phyloP scores from a whole-genome alignment of 2,329 filamentous ascomycete species.

The Trichoderma arundinaceum region DNA sequence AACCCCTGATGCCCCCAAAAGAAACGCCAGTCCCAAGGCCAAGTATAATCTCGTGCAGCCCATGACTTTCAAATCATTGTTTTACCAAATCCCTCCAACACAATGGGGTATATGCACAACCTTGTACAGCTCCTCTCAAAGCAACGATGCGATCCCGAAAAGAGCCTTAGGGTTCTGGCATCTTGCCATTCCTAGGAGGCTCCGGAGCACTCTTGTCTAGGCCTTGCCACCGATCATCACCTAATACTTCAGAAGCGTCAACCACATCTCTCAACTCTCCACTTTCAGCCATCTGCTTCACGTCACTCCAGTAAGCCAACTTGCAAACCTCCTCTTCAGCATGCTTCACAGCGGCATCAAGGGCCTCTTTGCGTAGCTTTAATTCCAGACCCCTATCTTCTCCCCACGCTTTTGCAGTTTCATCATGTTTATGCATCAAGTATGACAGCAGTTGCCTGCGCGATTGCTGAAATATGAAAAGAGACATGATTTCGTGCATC shows the following conservation, averaged over 20 bases:
- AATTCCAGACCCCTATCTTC: slow-evolving; percentile 46
- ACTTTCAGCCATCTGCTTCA: slow-evolving; percentile 68
- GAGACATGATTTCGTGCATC: slow-evolving; percentile 84
- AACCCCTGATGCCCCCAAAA: not conserved
- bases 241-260: slow-evolving; percentile 42
- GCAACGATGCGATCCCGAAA: not conserved
- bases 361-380: slow-evolving; percentile 62
- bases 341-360: slow-evolving; percentile 75
- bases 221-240: slow-evolving; percentile 53
- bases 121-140: not conserved
- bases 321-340: slow-evolving; percentile 81
- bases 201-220: slow-evolving; percentile 59
- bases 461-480: slow-evolving; percentile 89
- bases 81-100: not conserved
- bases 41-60: not conserved
- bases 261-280: slow-evolving; percentile 55
- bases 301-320: slow-evolving; percentile 87
- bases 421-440: slow-evolving; percentile 64
- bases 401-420: slow-evolving; percentile 48
- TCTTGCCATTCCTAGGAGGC: slow-evolving; percentile 43
- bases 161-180: slow-evolving; percentile 25
- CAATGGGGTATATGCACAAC: slow-evolving; percentile 18
- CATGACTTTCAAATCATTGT: not conserved
- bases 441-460: slow-evolving; percentile 75
- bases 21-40: not conserved